These are phyloP conservation scores for Penicillium mononematosum DNA, from an alignment of 495 filamentous ascomycete species.

Conservation along the genomic window DNA sequence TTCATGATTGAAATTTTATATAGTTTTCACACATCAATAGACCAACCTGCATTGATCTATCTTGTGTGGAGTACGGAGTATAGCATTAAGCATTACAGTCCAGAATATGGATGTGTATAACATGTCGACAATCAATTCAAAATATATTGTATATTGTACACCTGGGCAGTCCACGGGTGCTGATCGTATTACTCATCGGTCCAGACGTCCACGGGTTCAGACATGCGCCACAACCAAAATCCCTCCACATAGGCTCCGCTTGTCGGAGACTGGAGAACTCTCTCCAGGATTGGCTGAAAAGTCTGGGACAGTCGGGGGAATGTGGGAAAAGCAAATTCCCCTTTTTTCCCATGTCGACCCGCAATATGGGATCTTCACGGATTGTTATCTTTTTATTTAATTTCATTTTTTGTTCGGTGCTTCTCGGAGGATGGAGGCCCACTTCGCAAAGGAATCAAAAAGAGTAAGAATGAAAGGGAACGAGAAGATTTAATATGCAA, in stretches of 20 bases:
- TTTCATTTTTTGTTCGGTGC: neutral
- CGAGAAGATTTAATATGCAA: too few species aligned
- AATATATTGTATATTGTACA: too few species aligned
- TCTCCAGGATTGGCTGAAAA: constrained; percentile 5
- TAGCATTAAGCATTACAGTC: too few species aligned
- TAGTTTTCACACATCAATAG: too few species aligned
- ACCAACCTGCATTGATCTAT: too few species aligned
- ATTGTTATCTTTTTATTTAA: neutral
- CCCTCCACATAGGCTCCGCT: constrained; percentile 6
- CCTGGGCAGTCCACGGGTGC: too few species aligned
- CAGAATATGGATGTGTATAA: too few species aligned
- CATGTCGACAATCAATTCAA: too few species aligned
- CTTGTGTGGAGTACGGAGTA: too few species aligned
- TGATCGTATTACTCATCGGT: neutral
- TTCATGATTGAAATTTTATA: neutral
- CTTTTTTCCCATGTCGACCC: neutral
- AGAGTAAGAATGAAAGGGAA: neutral
- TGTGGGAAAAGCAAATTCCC: constrained; percentile 9
- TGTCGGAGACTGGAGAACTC: constrained; percentile 6
- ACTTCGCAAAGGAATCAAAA: neutral
- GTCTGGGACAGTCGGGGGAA: constrained; percentile 5
- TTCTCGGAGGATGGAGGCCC: constrained; percentile 3
- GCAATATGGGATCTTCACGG: constrained; percentile 4
- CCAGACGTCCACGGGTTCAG: neutral
- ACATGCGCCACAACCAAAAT: neutral